These are phyloP conservation scores for Metarhizium anisopliae DNA, from an alignment of 2,329 filamentous ascomycete genomes.

Conservation along the genomic window DNA sequence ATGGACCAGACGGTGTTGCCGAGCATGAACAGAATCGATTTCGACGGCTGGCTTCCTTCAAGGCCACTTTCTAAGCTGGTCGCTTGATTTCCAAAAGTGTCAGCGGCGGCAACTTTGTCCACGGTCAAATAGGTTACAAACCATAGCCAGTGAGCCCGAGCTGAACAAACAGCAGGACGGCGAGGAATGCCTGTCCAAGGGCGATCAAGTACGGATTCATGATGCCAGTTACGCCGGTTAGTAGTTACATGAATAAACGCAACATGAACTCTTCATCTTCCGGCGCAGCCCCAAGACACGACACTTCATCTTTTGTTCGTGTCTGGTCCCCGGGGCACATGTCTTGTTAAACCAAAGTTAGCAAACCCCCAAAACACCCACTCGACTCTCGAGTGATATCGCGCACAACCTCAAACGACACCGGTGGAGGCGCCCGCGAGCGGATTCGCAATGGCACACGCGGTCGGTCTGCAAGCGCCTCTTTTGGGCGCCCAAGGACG, in stretches of 20 bases:
- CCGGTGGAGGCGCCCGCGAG: too few species aligned
- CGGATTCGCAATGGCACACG: too few species aligned
- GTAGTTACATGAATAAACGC: neutral
- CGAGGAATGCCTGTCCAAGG: neutral
- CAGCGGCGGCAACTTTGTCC: neutral
- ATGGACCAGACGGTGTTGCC: slow-evolving; percentile 5
- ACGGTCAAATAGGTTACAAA: neutral
- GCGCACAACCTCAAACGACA: too few species aligned
- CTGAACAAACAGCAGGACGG: slow-evolving; percentile 1
- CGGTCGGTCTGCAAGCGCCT: too few species aligned
- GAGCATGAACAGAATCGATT: slow-evolving; percentile 1
- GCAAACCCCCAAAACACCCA: too few species aligned
- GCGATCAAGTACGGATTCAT: slow-evolving; percentile 1
- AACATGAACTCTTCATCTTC: neutral
- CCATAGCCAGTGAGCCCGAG: slow-evolving; percentile 4
- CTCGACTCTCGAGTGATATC: too few species aligned
- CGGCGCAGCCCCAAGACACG: too few species aligned
- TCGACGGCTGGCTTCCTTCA: neutral
- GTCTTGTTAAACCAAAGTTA: too few species aligned
- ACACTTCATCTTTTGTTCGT: too few species aligned
- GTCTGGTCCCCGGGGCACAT: too few species aligned
- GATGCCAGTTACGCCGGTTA: neutral
- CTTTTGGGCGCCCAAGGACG: too few species aligned
- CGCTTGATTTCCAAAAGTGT: neutral
- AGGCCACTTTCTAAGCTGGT: neutral